Conservation (phyloP, 1,284 basidiomycete genomes). For the Athelia psychrophila region DNA sequence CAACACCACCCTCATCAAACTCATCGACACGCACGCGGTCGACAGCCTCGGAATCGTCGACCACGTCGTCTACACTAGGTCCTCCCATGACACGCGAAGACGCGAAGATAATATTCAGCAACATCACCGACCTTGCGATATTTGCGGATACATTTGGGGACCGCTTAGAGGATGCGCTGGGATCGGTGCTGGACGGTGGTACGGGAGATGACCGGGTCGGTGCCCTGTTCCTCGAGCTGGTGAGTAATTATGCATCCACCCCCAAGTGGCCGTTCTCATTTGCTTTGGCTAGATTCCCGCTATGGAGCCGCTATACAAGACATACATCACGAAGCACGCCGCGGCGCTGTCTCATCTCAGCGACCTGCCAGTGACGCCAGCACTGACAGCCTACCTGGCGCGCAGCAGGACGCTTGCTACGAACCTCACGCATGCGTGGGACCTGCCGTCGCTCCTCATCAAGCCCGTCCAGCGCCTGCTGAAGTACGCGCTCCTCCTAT, state of each 20-base stretch:
- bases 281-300: conserved; percentile 57
- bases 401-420: conserved; percentile 70
- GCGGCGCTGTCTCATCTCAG: conserved; percentile 71
- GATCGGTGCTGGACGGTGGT: conserved; percentile 36
- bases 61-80: conserved; percentile 30
- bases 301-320: conserved; percentile 77
- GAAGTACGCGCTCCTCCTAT: conserved; percentile 88
- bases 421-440: conserved; percentile 87
- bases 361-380: conserved; percentile 52
- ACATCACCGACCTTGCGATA: conserved; percentile 64
- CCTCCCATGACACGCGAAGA: conserved; percentile 73
- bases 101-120: conserved; percentile 63
- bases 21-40: conserved; percentile 51
- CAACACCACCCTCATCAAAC: conserved; percentile 24
- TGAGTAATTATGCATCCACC: conserved; percentile 26
- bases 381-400: conserved; percentile 63
- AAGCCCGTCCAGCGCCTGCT: conserved; percentile 91
- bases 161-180: conserved; percentile 44
- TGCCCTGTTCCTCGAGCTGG: conserved; percentile 50
- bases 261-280: conserved; percentile 1
- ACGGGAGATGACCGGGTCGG: conserved; percentile 53
- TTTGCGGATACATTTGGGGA: conserved; percentile 59
- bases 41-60: conserved; percentile 52
- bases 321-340: conserved; percentile 87
- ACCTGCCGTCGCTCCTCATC: conserved; percentile 88